Base-by-base conservation (phyloP, 2,329 filamentous ascomycete genomes). In the Colletotrichum orchidophilum region DNA sequence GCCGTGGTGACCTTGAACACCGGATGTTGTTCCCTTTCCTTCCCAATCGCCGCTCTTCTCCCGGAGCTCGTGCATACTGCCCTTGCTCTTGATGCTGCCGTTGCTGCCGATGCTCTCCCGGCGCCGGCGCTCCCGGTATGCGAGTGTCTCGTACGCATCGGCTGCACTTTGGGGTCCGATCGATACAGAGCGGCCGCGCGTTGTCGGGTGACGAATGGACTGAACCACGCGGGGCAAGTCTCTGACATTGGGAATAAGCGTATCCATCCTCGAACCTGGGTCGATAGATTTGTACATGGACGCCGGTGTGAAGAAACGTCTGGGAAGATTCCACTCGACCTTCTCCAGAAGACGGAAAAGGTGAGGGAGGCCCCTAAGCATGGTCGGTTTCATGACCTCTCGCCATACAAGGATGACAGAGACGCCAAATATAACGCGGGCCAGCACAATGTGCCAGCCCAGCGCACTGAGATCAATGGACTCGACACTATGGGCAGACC, bases 101-200 rank as follows among this genome's bases (percentile, higher is more conserved):
- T 88, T 86, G 77, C 87, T 87, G 68, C 83, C 79, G 52, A 88
- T 80, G 79, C 88, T 87, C 81, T 90, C 88, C 35, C 87, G 80
- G 33, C 88, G 81, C 67, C 85, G 83, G 26, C 87, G 82, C 77
- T 97, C 94, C 24, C 96, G 91, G 78, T 97, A 97, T 6, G 96
- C 96, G 59, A 99, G 86, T 24, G 95, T 94, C 83, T 99, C 96
- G 82, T 98, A 97, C 27, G 95, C 96, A 82, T 99, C 96, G 2
- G 96, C 96, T 72, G 95, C 95, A 55, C 95, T 98, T 82, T 98
- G 96, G 1, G 96, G 96, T 0, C 96, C 96, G 63, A 98, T 89
- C 6, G 95, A 97, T 39, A 98, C 90, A 35, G 95, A 93, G 62
- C 96, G 90, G 72, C 92, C 92, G 70, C 94, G 87, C 15, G 82